Conservation (phyloP, 345 rosid species). For the Lumnitzera racemosa region DNA sequence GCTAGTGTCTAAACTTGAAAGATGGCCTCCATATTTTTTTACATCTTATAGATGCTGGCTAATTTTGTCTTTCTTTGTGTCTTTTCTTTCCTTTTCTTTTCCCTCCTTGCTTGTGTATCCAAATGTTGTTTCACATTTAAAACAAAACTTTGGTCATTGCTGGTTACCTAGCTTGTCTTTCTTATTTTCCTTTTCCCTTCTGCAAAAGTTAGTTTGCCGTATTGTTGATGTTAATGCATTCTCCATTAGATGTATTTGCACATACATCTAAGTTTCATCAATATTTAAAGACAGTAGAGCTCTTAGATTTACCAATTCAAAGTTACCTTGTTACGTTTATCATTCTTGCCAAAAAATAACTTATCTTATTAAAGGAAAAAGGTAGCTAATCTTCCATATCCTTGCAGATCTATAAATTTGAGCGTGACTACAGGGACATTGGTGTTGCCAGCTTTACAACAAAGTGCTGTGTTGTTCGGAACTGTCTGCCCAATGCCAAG, state of each 20-base stretch:
- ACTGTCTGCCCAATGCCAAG: slow-evolving; percentile 73
- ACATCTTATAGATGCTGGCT: background rate
- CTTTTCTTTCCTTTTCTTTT: background rate
- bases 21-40: background rate
- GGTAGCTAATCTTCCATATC: background rate
- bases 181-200: too few species aligned
- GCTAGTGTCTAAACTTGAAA: slow-evolving; percentile 12
- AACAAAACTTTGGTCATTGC: too few species aligned
- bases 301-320: too few species aligned
- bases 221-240: too few species aligned
- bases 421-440: slow-evolving; percentile 94
- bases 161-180: too few species aligned
- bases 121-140: too few species aligned
- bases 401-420: slow-evolving; percentile 88
- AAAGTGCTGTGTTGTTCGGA: slow-evolving; percentile 74
- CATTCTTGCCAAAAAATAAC: too few species aligned
- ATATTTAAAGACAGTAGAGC: too few species aligned
- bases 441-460: slow-evolving; percentile 92
- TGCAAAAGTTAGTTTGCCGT: too few species aligned
- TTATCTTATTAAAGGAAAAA: background rate
- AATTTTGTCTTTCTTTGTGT: slow-evolving; percentile 1
- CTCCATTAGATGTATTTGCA: too few species aligned
- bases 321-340: background rate
- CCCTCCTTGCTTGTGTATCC: too few species aligned
- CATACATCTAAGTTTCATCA: too few species aligned